Base-by-base conservation (phyloP, 768 basidiomycete species). In the Candolleomyces efflorescens region DNA sequence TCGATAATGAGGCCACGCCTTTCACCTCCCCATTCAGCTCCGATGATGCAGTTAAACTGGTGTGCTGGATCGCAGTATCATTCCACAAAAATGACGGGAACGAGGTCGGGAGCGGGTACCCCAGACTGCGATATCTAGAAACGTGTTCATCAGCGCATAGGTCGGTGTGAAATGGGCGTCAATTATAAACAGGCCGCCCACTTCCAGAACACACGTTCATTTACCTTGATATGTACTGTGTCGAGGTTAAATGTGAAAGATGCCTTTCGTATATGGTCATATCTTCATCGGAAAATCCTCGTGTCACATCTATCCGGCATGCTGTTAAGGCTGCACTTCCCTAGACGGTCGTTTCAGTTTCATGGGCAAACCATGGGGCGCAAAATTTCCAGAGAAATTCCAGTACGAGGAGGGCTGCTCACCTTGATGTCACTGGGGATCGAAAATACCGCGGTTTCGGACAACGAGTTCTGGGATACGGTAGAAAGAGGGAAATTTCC, bases 201-300 rank as follows among this genome's bases (percentile, higher is more conserved):
- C 24, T 50, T 50, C 52, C 55, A 53, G 38, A 43, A 32, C 26
- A 37, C 36, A 59, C 27, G 37, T 20, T 38, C 59, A 56, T 70
- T 45, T 63, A 83, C 83, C 74, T 75, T 53, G 68, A 62, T 39
- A 76, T 59, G 54, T 74, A 62, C 17, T 64, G 37, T 74, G 53
- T 50, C 63, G 61, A 58, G 69, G 59, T 49, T 43, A 56, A 53
- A 27, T 49, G 54, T 65, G 58, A 24, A 62, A 63, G 36, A 63
- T 65, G 79, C 78, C 78, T 13, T 67, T 67, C 20, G 78, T 67
- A 62, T 80, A 83, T 2, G 65, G 62, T 15, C 60, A 60, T 18
- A 75, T 62, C 17, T 71, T 69, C 5, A 67, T 56, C 23, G 69
- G 61, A 73, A 62, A 89, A 77, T 2, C 88, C 89, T 61, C 89